phyloP scores from a whole-genome alignment of 78 protist genomes.

The Guillardia theta region DNA sequence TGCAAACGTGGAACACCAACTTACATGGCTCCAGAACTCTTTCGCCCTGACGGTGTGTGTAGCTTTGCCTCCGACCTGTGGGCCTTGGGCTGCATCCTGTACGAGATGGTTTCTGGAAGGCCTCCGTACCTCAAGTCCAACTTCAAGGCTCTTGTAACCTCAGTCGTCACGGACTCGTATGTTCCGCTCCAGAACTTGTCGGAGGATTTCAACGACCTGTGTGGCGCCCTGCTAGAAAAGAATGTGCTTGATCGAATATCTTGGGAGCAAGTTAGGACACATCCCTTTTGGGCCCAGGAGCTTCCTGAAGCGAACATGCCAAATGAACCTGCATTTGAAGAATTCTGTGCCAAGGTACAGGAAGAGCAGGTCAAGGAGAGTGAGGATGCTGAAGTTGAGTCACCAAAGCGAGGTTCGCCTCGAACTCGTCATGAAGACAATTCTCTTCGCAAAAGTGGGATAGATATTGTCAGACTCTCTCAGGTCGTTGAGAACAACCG shows the following conservation, averaged over 20 bases:
- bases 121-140: conserved; percentile 50
- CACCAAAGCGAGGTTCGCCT: too few relatives aligned
- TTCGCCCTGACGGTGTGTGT: conserved; percentile 12
- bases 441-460: too few relatives aligned
- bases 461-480: too few relatives aligned
- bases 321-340: too few relatives aligned
- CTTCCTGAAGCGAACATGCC: not conserved
- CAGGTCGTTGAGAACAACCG: too few relatives aligned
- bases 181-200: not conserved
- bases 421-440: too few relatives aligned
- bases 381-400: too few relatives aligned
- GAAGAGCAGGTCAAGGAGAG: too few relatives aligned
- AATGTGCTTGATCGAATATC: not conserved
- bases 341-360: too few relatives aligned
- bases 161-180: not conserved
- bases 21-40: conserved; percentile 77
- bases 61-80: conserved; percentile 66
- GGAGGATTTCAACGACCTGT: not conserved
- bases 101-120: conserved; percentile 51
- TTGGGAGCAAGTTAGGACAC: not conserved
- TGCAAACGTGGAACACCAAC: conserved; percentile 53
- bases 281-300: not conserved
- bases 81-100: conserved; percentile 69
- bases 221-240: not conserved
- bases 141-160: not conserved